Conservation (phyloP, 495 filamentous ascomycete species). For the Penicillium cataractarum region DNA sequence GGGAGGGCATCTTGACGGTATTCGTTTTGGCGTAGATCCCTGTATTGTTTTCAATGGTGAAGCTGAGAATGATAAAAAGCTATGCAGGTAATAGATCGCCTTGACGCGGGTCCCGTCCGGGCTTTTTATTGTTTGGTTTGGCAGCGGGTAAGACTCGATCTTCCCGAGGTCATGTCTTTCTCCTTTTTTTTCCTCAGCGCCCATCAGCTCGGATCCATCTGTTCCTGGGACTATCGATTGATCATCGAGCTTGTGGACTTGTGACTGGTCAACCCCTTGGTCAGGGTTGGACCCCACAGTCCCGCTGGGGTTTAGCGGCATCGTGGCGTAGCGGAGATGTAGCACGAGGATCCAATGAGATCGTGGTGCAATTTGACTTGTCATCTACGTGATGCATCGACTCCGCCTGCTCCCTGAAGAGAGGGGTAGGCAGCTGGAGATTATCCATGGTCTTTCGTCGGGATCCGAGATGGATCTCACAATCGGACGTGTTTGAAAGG, state of each 20-base stretch:
- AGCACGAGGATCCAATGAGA: conserved; percentile 8
- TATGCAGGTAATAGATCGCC: not conserved
- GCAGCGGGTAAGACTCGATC: not conserved
- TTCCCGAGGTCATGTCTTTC: conserved; percentile 10
- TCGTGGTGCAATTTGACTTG: not conserved
- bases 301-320: conserved; percentile 13
- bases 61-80: not conserved
- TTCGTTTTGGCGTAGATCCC: not conserved
- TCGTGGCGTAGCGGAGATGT: not conserved
- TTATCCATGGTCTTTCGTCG: not conserved
- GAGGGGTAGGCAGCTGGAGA: no score
- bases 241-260: not conserved
- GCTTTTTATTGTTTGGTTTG: conserved; percentile 7
- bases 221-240: conserved; percentile 31
- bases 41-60: not conserved
- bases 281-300: not conserved
- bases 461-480: not conserved
- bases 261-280: conserved; percentile 22
- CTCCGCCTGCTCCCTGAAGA: no score
- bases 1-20: conserved; percentile 21
- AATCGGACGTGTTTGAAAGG: not conserved
- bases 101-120: not conserved
- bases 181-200: conserved; percentile 19
- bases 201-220: conserved; percentile 16
- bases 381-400: conserved; percentile 11